These are phyloP conservation scores for Meyerozyma carpophila DNA, from an alignment of 1,139 yeast genomes.

Conservation along the genomic window DNA sequence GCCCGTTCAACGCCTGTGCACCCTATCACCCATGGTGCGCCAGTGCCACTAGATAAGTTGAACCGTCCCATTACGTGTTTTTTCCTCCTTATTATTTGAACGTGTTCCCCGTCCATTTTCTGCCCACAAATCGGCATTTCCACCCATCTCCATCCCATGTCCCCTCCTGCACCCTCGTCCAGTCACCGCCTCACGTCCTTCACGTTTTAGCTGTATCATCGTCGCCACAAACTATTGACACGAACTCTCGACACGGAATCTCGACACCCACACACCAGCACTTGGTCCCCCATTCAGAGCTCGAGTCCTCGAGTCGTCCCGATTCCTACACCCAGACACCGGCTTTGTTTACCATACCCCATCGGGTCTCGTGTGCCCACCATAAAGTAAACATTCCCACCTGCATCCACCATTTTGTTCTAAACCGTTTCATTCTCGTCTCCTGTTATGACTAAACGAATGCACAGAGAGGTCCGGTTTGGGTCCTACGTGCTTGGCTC, in stretches of 20 bases:
- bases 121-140: too few species aligned
- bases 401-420: not conserved
- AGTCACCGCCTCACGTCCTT: too few species aligned
- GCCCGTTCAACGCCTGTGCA: not conserved
- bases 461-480: slow-evolving; percentile 61
- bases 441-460: slow-evolving; percentile 13
- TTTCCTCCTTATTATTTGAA: too few species aligned
- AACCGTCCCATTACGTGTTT: too few species aligned
- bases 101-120: too few species aligned
- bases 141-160: too few species aligned
- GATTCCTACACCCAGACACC: not conserved
- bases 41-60: too few species aligned
- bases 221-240: not conserved
- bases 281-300: not conserved
- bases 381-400: not conserved
- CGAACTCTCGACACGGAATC: not conserved
- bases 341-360: not conserved
- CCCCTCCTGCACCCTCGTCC: too few species aligned
- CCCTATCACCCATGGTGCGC: not conserved
- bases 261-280: not conserved
- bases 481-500: slow-evolving; percentile 89
- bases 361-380: not conserved
- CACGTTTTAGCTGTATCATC: too few species aligned
- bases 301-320: too few species aligned
- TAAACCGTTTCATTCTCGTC: too few species aligned